Percentiles rank a stretch among this genome's conserved stretches.
These are phyloP conservation scores for Cyberlindnera euphorbiiphila DNA, from an alignment of 805 yeast genomes.

Conservation along the genomic window DNA sequence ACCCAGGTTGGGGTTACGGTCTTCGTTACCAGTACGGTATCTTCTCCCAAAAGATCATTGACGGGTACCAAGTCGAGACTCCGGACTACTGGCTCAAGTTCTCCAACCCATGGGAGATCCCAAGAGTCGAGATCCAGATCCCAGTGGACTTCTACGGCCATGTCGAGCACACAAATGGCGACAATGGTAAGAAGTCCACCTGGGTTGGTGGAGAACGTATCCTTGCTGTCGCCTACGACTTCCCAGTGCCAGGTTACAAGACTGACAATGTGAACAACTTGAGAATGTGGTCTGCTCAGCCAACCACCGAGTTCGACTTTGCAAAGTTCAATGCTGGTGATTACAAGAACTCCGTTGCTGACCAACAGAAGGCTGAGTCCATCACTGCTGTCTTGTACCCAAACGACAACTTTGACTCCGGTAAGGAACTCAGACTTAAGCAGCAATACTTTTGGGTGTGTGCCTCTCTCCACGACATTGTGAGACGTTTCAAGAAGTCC, in stretches of 20 bases:
- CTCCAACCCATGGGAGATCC: constrained; percentile 92
- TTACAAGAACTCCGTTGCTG: constrained; percentile 75
- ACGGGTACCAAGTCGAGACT: constrained; percentile 90
- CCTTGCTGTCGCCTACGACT: constrained; percentile 84
- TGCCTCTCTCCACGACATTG: constrained; percentile 86
- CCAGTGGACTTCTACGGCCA: constrained; percentile 90
- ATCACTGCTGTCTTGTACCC: constrained; percentile 92
- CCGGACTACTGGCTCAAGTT: constrained; percentile 93
- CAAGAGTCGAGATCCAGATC: constrained; percentile 78
- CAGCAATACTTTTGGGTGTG: constrained; percentile 98
- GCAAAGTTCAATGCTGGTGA: constrained; percentile 89
- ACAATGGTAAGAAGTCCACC: constrained; percentile 49
- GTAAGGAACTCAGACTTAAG: constrained; percentile 87
- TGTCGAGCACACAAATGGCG: constrained; percentile 40
- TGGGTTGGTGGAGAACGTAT: constrained; percentile 93
- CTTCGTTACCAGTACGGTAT: constrained; percentile 91
- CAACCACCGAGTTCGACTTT: constrained; percentile 89
- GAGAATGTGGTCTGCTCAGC: constrained; percentile 86
- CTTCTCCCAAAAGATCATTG: constrained; percentile 81
- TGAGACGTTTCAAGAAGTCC: constrained; percentile 82
- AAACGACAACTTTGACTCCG: constrained; percentile 86
- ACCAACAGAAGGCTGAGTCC: constrained; percentile 86
- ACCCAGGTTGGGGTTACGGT: constrained; percentile 97
- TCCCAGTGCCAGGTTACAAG: constrained; percentile 88
- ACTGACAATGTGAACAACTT: constrained; percentile 82